Conservation (phyloP, 805 yeast genomes). For the Metschnikowia vanudenii region DNA sequence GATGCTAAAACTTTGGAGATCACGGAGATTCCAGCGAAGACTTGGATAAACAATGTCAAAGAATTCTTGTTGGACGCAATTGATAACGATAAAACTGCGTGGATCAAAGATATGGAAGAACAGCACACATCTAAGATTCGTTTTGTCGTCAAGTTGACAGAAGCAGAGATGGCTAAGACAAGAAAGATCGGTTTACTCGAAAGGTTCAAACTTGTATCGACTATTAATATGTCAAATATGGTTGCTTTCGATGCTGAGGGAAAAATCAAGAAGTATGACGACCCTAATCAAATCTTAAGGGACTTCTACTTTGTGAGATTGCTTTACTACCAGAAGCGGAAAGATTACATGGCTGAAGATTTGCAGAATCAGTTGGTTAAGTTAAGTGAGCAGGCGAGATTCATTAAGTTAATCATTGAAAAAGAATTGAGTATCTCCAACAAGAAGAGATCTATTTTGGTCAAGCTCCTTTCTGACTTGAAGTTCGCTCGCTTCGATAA, state of each 20-base stretch:
- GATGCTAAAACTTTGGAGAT: slow-evolving; percentile 82
- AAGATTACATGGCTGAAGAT: slow-evolving; percentile 69
- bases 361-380: slow-evolving; percentile 73
- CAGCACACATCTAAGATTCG: slow-evolving; percentile 83
- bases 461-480: slow-evolving; percentile 57
- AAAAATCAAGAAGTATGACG: slow-evolving; percentile 77
- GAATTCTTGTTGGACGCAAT: slow-evolving; percentile 76
- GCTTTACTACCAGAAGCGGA: slow-evolving; percentile 87
- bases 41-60: slow-evolving; percentile 91
- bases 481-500: slow-evolving; percentile 79
- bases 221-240: slow-evolving; percentile 79
- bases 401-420: slow-evolving; percentile 86
- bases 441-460: slow-evolving; percentile 62
- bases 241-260: slow-evolving; percentile 93
- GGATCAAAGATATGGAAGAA: slow-evolving; percentile 95
- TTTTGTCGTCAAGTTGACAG: slow-evolving; percentile 70
- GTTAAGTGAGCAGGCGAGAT: slow-evolving; percentile 80
- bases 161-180: slow-evolving; percentile 83
- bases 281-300: slow-evolving; percentile 69
- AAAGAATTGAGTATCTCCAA: slow-evolving; percentile 68
- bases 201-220: slow-evolving; percentile 71
- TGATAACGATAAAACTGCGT: slow-evolving; percentile 76
- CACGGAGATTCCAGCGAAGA: slow-evolving; percentile 86
- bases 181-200: slow-evolving; percentile 74
- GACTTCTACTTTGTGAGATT: slow-evolving; percentile 86